Percentiles rank a stretch among this genome's conserved stretches.
Conservation (phyloP, 345 rosid species). For the Moricandia moricandioides region DNA sequence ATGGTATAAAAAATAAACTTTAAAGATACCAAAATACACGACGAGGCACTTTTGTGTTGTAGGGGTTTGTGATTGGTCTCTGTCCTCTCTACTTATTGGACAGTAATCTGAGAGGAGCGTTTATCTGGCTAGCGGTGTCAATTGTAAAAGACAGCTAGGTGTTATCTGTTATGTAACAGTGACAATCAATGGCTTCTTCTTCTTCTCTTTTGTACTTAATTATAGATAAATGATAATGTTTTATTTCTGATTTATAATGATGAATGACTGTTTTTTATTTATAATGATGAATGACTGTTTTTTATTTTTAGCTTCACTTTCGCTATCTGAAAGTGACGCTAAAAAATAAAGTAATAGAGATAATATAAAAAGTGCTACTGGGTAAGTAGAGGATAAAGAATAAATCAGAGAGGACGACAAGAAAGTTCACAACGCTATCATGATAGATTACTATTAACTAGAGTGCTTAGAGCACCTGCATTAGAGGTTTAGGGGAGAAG, state of each 20-base stretch:
- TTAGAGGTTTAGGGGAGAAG: too few relatives aligned
- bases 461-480: too few relatives aligned
- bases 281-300: too few relatives aligned
- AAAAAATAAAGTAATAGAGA: not conserved
- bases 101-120: not conserved
- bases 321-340: conserved; percentile 25
- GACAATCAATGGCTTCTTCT: conserved; percentile 6
- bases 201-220: conserved; percentile 21
- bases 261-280: too few relatives aligned
- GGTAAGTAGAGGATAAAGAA: conserved; percentile 8
- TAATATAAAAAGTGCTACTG: conserved; percentile 25
- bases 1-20: not conserved
- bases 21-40: not conserved
- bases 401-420: conserved; percentile 21
- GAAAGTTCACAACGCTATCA: conserved; percentile 3
- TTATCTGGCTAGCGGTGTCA: not conserved
- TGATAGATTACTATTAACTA: too few relatives aligned
- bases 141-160: conserved; percentile 24
- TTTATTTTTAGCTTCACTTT: too few relatives aligned
- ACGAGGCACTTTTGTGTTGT: not conserved
- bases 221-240: not conserved
- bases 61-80: not conserved
- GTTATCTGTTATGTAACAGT: conserved; percentile 8
- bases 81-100: conserved; percentile 1
- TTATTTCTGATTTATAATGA: not conserved